Base-by-base conservation (phyloP, 805 yeast genomes). In the Blastobotrys muscicola region DNA sequence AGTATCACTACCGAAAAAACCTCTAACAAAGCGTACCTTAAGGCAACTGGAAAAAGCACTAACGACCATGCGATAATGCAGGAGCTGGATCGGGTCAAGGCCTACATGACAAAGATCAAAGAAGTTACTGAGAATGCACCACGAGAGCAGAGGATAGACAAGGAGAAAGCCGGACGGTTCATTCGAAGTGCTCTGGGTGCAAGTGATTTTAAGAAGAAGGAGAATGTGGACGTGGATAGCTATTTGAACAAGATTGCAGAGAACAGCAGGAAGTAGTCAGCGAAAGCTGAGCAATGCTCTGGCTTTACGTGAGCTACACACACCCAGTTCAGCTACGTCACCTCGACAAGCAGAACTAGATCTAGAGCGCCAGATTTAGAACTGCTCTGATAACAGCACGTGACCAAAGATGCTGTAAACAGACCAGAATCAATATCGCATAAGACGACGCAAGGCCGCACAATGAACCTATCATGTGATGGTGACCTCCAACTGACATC, bases 41-140 rank as follows among this genome's bases (percentile, higher is more conserved):
- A 82, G 50, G 55, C 78, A 0, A 62, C 62, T 11, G 90, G 90
- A 1, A 59, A 69, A 11, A 75, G 78, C 45, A 72, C 80, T 1
- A 69, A 68, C 8, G 58, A 62, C 5, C 85, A 82, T 51, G 78
- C 81, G 2, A 59, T 86, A 14, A 76, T 80, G 78, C 64, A 64
- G 29, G 94, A 83, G 54, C 64, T 85, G 42, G 69, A 66, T 6
- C 67, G 87, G 48, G 80, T 84, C 34, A 82, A 81, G 57, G 55
- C 68, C n/a, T 82, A 80, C 50, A 80, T 82, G 78, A 70, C 70
- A 33, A 70, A 78, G 54, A 69, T 75, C 32, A 75, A 75, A 50
- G 65, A 56, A 2, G 48, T 47, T 5, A 47, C 26, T 4, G 26
- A 20, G 26, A 20, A 51, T 8, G 29, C 36, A 30, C 36, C 44